phyloP scores from a whole-genome alignment of 208 protist genomes.

The Trypanosoma scelopori region DNA sequence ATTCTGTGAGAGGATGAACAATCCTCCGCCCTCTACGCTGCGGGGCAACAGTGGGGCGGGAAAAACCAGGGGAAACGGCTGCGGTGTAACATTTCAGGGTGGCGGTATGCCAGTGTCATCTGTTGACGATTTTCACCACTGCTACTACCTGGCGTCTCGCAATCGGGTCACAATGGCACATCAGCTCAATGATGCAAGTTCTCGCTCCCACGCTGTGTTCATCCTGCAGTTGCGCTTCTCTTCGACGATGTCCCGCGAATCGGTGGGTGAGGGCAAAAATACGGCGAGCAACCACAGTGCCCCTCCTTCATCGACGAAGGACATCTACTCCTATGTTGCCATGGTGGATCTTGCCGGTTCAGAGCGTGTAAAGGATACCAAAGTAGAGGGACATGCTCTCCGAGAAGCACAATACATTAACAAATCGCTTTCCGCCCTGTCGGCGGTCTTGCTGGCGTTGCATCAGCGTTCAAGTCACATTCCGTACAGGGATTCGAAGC shows the following conservation, averaged over 20 bases:
- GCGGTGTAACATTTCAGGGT: slow-evolving; percentile 21
- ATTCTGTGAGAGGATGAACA: slow-evolving; percentile 69
- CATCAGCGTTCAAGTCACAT: slow-evolving; percentile 70
- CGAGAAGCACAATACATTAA: slow-evolving; percentile 92
- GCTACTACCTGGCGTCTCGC: slow-evolving; percentile 61
- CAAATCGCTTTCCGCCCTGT: slow-evolving; percentile 87
- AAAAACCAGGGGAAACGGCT: not conserved
- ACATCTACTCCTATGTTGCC: slow-evolving; percentile 73
- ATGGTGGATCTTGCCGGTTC: slow-evolving; percentile 98
- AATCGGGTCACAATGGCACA: slow-evolving; percentile 79
- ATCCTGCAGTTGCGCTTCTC: slow-evolving; percentile 84
- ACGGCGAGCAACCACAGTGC: not conserved
- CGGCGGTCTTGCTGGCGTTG: slow-evolving; percentile 81
- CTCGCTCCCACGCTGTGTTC: slow-evolving; percentile 87
- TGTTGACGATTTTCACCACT: slow-evolving; percentile 59
- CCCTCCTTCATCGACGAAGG: slow-evolving; percentile 5
- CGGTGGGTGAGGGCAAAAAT: slow-evolving; percentile 1
- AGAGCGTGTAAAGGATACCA: slow-evolving; percentile 93
- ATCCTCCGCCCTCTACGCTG: slow-evolving; percentile 16
- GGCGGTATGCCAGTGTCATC: slow-evolving; percentile 67
- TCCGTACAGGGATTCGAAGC: slow-evolving; percentile 92
- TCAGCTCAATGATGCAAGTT: slow-evolving; percentile 73
- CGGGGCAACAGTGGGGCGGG: not conserved
- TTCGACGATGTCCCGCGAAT: slow-evolving; percentile 14
- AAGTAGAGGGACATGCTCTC: slow-evolving; percentile 71